Evolutionary conservation across 148 eudicot genomes (phyloP).

Genomic region (Limonium bicolor): DNA sequence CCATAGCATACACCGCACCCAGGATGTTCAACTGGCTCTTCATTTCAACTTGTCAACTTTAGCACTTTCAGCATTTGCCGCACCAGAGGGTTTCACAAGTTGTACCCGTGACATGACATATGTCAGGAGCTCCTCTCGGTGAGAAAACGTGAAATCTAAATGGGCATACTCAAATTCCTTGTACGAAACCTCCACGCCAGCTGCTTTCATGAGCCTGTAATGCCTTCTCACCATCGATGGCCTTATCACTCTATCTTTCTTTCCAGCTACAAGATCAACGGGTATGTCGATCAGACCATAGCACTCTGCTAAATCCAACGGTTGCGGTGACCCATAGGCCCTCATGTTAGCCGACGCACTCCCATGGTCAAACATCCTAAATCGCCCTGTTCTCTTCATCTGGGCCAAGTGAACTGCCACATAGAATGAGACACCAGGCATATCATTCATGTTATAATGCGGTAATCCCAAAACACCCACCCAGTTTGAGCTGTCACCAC

Average conservation of each 20-base stretch:
- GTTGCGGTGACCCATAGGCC: conserved; percentile 63
- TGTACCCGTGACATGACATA: conserved; percentile 74
- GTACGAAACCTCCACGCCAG: conserved; percentile 57
- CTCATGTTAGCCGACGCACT: conserved; percentile 44
- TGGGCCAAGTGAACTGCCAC: conserved; percentile 90
- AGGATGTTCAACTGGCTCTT: too few relatives aligned
- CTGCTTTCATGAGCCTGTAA: conserved; percentile 48
- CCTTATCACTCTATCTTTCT: conserved; percentile 72
- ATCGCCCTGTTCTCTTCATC: conserved; percentile 55
- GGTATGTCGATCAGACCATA: conserved; percentile 72
- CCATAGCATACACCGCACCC: too few relatives aligned
- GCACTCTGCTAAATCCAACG: conserved; percentile 58
- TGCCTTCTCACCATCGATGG: conserved; percentile 85
- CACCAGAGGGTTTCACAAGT: conserved; percentile 42
- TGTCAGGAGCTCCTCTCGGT: conserved; percentile 78
- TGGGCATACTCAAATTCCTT: conserved; percentile 88
- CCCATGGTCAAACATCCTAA: conserved; percentile 86
- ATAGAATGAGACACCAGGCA: conserved; percentile 78
- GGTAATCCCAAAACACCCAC: conserved; percentile 81
- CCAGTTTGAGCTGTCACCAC: conserved; percentile 99
- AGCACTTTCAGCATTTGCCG: too few relatives aligned
- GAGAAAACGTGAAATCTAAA: conserved; percentile 88
- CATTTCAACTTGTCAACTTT: too few relatives aligned
- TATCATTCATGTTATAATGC: conserved; percentile 93
- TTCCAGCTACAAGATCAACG: conserved; percentile 84